Evolutionary conservation across 1,284 basidiomycete genomes (phyloP).

Genomic region (Volvariella surrecta): DNA sequence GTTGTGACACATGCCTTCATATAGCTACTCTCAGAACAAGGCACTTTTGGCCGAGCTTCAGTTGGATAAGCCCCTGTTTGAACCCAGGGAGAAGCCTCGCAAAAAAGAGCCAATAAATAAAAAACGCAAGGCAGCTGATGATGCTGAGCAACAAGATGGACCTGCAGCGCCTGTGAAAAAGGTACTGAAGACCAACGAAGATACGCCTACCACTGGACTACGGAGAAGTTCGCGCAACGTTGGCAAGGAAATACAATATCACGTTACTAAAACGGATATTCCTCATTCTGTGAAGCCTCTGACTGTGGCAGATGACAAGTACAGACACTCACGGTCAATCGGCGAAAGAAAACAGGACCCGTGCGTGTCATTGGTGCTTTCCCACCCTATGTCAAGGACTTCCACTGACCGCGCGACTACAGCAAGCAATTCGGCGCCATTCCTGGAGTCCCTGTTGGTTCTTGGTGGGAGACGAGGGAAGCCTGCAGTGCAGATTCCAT

Average conservation of each 20-base stretch:
- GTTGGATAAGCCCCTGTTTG: slow-evolving; percentile 34
- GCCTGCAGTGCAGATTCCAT: slow-evolving; percentile 66
- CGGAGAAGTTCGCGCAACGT: slow-evolving; percentile 60
- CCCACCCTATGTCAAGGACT: not conserved
- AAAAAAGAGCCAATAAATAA: slow-evolving; percentile 22
- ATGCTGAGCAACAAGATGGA: slow-evolving; percentile 8
- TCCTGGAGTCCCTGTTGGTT: slow-evolving; percentile 66
- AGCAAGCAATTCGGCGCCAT: slow-evolving; percentile 58
- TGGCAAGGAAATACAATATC: slow-evolving; percentile 51
- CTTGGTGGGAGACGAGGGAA: slow-evolving; percentile 70
- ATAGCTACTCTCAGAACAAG: slow-evolving; percentile 27
- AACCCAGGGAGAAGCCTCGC: slow-evolving; percentile 35
- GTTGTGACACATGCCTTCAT: not conserved
- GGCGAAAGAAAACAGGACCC: slow-evolving; percentile 49
- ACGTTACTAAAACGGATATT: slow-evolving; percentile 24
- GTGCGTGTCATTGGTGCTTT: slow-evolving; percentile 34
- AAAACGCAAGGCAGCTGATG: slow-evolving; percentile 20
- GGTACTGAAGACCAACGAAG: slow-evolving; percentile 13
- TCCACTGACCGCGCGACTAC: not conserved
- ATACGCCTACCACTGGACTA: slow-evolving; percentile 17
- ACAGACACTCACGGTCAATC: slow-evolving; percentile 19
- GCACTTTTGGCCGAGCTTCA: slow-evolving; percentile 32
- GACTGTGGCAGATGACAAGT: slow-evolving; percentile 23
- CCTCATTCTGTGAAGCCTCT: slow-evolving; percentile 24
- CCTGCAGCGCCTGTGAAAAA: slow-evolving; percentile 21